phyloP scores from a whole-genome alignment of 2,329 filamentous ascomycete species.

The Cladosporium sp. region DNA sequence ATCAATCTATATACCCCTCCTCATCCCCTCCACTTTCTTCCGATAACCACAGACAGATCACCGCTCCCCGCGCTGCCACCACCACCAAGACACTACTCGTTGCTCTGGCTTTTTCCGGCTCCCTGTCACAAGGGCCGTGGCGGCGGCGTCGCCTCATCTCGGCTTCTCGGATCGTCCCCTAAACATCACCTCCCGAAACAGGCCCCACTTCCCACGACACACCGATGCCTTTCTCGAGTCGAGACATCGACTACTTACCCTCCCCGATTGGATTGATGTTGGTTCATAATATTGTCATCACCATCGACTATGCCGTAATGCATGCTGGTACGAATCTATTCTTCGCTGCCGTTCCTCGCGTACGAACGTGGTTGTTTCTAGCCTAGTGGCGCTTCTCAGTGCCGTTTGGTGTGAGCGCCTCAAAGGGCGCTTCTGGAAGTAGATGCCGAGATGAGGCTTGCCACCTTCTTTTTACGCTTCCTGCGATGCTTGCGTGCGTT shows the following conservation, averaged over 20 bases:
- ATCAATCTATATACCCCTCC: constrained; percentile 7
- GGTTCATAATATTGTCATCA: not conserved
- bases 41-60: not conserved
- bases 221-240: constrained; percentile 8
- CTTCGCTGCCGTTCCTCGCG: not conserved
- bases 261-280: constrained; percentile 4
- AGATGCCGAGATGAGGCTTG: constrained; percentile 7
- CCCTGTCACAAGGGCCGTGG: constrained; percentile 11
- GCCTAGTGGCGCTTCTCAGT: not conserved
- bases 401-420: not conserved
- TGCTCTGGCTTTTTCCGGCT: constrained; percentile 4
- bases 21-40: not conserved
- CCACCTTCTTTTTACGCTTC: not conserved
- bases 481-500: not conserved
- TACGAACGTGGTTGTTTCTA: not conserved
- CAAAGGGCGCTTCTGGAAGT: not conserved
- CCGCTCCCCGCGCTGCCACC: constrained; percentile 5
- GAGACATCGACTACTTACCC: constrained; percentile 1
- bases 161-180: constrained; percentile 12
- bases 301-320: constrained; percentile 1
- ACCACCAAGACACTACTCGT: not conserved
- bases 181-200: constrained; percentile 7
- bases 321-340: not conserved
- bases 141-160: constrained; percentile 6
- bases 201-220: constrained; percentile 10